phyloP scores from a whole-genome alignment of 371 early-diverging fungal species.

The Mortierella sp. region DNA sequence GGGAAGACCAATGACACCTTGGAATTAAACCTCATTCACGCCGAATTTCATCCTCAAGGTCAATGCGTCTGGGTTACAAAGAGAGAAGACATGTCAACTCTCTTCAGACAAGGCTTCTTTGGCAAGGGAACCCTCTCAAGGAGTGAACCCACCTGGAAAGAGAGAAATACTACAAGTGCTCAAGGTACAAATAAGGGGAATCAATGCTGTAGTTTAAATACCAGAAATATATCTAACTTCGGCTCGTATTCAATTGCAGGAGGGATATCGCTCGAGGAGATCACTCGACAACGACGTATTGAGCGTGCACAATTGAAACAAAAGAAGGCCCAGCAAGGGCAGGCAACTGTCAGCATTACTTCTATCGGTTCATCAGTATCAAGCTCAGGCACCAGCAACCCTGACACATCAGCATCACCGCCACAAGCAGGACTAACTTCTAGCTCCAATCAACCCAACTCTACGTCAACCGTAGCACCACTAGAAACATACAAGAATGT shows the following conservation, averaged over 20 bases:
- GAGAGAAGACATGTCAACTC: constrained; percentile 40
- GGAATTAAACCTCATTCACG: constrained; percentile 12
- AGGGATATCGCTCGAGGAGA: constrained; percentile 58
- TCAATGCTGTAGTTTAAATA: background rate
- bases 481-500: background rate
- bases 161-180: constrained; percentile 36
- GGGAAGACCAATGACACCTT: background rate
- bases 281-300: constrained; percentile 63
- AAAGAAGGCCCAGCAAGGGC: constrained; percentile 20
- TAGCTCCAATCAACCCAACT: background rate
- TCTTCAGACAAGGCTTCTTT: constrained; percentile 81
- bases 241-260: background rate
- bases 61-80: constrained; percentile 60
- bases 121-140: constrained; percentile 90
- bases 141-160: constrained; percentile 82
- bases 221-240: background rate
- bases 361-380: background rate
- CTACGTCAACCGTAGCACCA: background rate
- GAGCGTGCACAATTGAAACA: constrained; percentile 58
- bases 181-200: constrained; percentile 14
- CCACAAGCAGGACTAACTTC: background rate
- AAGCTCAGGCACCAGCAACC: background rate
- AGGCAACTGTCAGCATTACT: background rate
- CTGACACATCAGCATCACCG: background rate
- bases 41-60: constrained; percentile 38